Base-by-base conservation (phyloP, 352 stramenopile species). In the Phytophthora hybrid region DNA sequence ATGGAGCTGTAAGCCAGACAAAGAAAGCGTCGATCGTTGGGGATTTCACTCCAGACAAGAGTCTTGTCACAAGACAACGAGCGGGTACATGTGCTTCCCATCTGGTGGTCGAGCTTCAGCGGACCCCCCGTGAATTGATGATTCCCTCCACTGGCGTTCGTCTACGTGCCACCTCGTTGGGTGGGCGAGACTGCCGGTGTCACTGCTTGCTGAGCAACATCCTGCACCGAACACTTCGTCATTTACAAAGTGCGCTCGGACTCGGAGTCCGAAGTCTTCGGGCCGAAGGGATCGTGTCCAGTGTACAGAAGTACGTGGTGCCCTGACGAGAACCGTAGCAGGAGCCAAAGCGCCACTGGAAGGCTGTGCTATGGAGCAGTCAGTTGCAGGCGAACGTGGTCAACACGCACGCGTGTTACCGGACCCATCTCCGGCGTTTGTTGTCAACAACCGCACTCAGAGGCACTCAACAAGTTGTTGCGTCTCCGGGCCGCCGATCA, bases 151-250 rank as follows among this genome's bases (percentile, higher is more conserved):
- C 69, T 73, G 66, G 51, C 69, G 69, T 76, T 68, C 51, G 69
- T 52, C 31, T 54, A 31, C 23, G 29, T 61, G n/a, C 52, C 23
- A 69, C 52, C 19, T 29, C 37, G 39, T 31, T 71, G 55, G 26
- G 47, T 71, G 41, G 61, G 46, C 47, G 34, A 41, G 23, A 21
- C 21, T 52, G 39, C 31, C 21, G 16, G 39, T 63, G 37, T 39
- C 56, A 63, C 56, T n/a, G 57, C 63, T 69, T 73, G 69, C 69
- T 76, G 69, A 73, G 69, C 69, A 76, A 73, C 69, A 76, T 68
- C 29, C 37, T 66, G 47, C 53, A 51, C n/a, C 16, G 52, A 26
- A 29, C 26, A 53, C 46, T 53, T 19, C 21, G 41, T n/a, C 14
- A n/a, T 13, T 16, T 1, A 53, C 16, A 7, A 19, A 29, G n/a